Percentiles rank a stretch among this genome's conserved stretches.
phyloP scores from a whole-genome alignment of 2,329 filamentous ascomycete genomes.

The Cordyceps tenuipes region DNA sequence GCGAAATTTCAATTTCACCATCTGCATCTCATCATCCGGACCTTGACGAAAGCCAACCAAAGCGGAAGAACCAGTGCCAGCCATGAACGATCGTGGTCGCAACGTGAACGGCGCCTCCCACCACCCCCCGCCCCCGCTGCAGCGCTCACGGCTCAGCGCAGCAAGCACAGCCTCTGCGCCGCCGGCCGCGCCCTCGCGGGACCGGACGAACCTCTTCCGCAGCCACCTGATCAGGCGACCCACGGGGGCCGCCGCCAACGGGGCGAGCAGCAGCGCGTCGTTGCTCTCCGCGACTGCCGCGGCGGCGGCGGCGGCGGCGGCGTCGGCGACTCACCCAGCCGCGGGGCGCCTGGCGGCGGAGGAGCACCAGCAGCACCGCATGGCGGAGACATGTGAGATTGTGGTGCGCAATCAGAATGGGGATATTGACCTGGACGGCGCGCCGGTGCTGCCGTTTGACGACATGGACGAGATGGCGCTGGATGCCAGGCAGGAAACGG shows the following conservation, averaged over 20 bases:
- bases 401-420: conserved; percentile 56
- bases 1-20: neutral
- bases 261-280: conserved; percentile 29
- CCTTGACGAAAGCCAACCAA: neutral
- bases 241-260: conserved; percentile 26
- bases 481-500: conserved; percentile 49
- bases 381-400: conserved; percentile 45
- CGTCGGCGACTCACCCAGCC: conserved; percentile 27
- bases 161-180: neutral
- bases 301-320: conserved; percentile 14
- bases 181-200: neutral
- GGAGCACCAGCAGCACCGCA: conserved; percentile 21
- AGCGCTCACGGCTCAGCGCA: conserved; percentile 1
- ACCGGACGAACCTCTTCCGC: conserved; percentile 45
- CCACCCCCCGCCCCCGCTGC: neutral
- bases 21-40: neutral
- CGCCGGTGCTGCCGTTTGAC: conserved; percentile 43
- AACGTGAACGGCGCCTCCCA: neutral
- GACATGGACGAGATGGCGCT: conserved; percentile 46
- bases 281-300: conserved; percentile 40
- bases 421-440: conserved; percentile 52
- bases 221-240: conserved; percentile 49
- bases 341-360: conserved; percentile 41
- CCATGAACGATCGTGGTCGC: conserved; percentile 11
- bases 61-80: neutral